Evolutionary conservation across 2,329 filamentous ascomycete genomes (phyloP).

Genomic region (Venturia carpophila): DNA sequence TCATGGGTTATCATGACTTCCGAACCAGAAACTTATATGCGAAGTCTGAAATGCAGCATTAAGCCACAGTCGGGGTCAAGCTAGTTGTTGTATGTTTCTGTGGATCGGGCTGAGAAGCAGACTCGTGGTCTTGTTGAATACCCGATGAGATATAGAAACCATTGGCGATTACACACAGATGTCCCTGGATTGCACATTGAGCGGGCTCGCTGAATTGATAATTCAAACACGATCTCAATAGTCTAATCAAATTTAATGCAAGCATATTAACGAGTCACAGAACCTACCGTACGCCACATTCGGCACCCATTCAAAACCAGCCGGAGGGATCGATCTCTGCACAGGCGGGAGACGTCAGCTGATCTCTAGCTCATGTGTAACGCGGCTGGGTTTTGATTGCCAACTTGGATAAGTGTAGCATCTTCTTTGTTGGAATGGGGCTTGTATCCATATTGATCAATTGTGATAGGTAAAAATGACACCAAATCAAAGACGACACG

Average conservation of each 20-base stretch:
- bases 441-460: background rate
- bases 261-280: background rate
- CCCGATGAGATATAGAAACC: background rate
- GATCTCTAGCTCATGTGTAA: background rate
- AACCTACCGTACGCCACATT: background rate
- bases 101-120: background rate
- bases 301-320: background rate
- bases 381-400: background rate
- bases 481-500: background rate
- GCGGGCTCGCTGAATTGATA: background rate
- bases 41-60: background rate
- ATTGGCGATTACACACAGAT: background rate
- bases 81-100: background rate
- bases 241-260: background rate
- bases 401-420: background rate
- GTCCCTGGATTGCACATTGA: background rate
- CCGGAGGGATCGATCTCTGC: background rate
- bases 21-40: background rate
- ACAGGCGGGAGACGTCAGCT: slow-evolving; percentile 3
- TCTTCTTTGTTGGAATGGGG: background rate
- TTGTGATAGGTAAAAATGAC: background rate
- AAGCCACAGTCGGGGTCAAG: background rate
- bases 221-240: background rate
- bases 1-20: too few species aligned
- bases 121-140: background rate